Base-by-base conservation (phyloP, 345 rosid species). In the Eutrema yunnanense region DNA sequence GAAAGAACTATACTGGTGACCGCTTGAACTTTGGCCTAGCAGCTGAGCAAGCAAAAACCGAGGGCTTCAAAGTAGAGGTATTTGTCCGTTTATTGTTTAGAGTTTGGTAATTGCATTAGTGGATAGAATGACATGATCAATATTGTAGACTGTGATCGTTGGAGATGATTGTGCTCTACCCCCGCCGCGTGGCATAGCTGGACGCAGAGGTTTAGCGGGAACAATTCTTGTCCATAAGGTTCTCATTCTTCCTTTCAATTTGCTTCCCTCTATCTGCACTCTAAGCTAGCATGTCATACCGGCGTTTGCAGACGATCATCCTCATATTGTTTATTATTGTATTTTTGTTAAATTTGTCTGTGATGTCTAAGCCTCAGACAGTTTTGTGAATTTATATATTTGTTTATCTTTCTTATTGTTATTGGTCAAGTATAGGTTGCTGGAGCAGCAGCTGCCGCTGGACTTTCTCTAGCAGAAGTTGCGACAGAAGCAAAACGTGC, bases 121-220 rank as follows among this genome's bases (percentile, higher is more conserved):
- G 41, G 38, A 64, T 26, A 48, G 61, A 46, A 30, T 70, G 19
- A 70, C 19, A 53, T 4, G 43, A 16, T 61, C 69, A 14, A 0
- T 8, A 73, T 67, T 82, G 58, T 82, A 95, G 99, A 86, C 88
- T 54, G 92, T 95, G 52, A 87, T 92, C 69, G 96, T 95, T 67
- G 99, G 96, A 80, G 99, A 92, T 69, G 97, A 95, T 77, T 92
- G 97, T 88, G 99, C 99, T 54, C 81, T 95, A 78, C 96, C 96
- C 78, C 97, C 97, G 49, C 90, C 84, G 29, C 90, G 90, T 51
- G 99, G 99, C 72, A 85, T 88, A 74, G 77, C 84, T 73, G 99
- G 99, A 62, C 84, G 96, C 40, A 92, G 99, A 83, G 99, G 99
- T 69, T 83, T 95, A 83, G 99, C 93, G 0, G 99, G 99, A 75